Evolutionary conservation across 257 asterid genomes (phyloP).

Genomic region (Nicotiana paniculata): DNA sequence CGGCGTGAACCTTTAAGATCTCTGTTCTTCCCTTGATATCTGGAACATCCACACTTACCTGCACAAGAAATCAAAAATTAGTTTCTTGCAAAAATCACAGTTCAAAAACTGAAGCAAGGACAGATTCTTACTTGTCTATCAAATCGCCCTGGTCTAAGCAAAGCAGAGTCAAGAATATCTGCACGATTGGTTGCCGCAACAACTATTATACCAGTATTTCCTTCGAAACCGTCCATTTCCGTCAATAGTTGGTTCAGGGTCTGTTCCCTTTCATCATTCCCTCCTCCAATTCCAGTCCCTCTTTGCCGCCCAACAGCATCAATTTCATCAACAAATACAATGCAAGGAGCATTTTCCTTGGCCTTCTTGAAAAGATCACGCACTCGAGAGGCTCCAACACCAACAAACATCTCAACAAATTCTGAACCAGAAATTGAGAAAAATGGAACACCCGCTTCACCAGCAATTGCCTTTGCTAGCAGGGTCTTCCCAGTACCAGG

Average conservation of each 20-base stretch:
- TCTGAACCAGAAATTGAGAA: constrained; percentile 97
- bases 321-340: constrained; percentile 96
- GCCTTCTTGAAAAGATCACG: constrained; percentile 99
- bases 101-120: neutral
- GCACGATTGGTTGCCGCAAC: constrained; percentile 98
- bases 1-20: constrained; percentile 79
- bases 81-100: neutral
- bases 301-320: constrained; percentile 99
- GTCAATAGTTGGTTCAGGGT: constrained; percentile 91
- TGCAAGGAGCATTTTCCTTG: constrained; percentile 97
- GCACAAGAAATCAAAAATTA: constrained; percentile 19
- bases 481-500: constrained; percentile 98
- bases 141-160: constrained; percentile 93
- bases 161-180: constrained; percentile 93
- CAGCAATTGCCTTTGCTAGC: constrained; percentile 97
- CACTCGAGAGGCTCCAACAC: constrained; percentile 96
- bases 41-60: constrained; percentile 94
- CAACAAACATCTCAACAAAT: constrained; percentile 99
- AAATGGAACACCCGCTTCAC: constrained; percentile 98
- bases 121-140: constrained; percentile 78
- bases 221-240: constrained; percentile 98
- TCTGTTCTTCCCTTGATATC: constrained; percentile 97
- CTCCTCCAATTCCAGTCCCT: constrained; percentile 99
- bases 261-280: constrained; percentile 97
- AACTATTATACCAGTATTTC: constrained; percentile 94